Evolutionary conservation across 2,329 filamentous ascomycete genomes (phyloP).

Genomic region (Mycosphaerella sp.): DNA sequence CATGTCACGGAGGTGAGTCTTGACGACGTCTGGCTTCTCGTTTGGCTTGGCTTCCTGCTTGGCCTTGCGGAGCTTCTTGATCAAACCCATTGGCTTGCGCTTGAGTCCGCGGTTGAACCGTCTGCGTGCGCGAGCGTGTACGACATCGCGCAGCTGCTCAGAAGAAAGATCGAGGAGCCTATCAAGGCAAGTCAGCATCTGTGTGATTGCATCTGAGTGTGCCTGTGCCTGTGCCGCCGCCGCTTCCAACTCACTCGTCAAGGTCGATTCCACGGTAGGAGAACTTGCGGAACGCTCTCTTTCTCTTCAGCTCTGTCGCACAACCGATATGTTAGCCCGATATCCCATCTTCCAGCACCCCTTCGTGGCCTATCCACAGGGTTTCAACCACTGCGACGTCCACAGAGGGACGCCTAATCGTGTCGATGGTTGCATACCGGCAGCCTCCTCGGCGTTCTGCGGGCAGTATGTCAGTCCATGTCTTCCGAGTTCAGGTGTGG

Average conservation of each 20-base stretch:
- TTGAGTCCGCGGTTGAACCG: constrained; percentile 99
- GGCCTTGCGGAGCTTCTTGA: constrained; percentile 99
- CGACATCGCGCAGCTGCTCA: constrained; percentile 98
- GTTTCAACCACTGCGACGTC: constrained; percentile 33
- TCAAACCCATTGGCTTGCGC: constrained; percentile 99
- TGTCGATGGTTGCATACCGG: constrained; percentile 50
- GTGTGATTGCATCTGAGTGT: constrained; percentile 2
- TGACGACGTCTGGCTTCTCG: constrained; percentile 99
- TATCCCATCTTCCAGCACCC: constrained; percentile 37
- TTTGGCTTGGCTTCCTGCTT: constrained; percentile 99
- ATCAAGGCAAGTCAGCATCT: constrained; percentile 15
- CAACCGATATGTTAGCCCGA: constrained; percentile 30
- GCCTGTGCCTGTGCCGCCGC: constrained; percentile 2
- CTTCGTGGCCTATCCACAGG: constrained; percentile 40
- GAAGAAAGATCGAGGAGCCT: constrained; percentile 98
- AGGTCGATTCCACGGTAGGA: constrained; percentile 99
- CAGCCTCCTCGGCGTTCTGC: constrained; percentile 95
- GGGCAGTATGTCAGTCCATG: constrained; percentile 16
- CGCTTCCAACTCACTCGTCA: constrained; percentile 71
- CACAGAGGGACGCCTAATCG: constrained; percentile 25
- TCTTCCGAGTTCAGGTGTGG: constrained; percentile 13
- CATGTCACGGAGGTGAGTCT: constrained; percentile 99
- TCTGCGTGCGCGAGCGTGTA: constrained; percentile 96
- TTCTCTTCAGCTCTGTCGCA: constrained; percentile 87
- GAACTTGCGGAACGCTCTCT: constrained; percentile 99